Evolutionary conservation across 495 filamentous ascomycete genomes (phyloP).

Genomic region (Chaetomidium leptoderma): DNA sequence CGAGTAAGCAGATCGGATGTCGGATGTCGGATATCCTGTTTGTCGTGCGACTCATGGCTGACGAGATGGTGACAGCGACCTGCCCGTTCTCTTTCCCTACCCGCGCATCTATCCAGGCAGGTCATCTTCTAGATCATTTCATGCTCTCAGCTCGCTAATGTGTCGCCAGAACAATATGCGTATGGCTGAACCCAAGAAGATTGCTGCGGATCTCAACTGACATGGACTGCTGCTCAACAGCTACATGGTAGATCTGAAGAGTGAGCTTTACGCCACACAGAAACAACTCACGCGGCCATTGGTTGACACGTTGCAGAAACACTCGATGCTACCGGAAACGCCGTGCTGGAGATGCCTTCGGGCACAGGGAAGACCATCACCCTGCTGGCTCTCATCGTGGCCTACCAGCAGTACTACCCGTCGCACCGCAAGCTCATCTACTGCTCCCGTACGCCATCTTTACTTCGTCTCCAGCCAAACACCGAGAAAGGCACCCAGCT

Average conservation of each 20-base stretch:
- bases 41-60: constrained; percentile 11
- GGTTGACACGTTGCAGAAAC: constrained; percentile 50
- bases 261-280: constrained; percentile 32
- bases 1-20: constrained; percentile 42
- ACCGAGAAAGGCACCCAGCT: neutral
- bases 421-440: constrained; percentile 95
- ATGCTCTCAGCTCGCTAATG: constrained; percentile 8
- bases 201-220: neutral
- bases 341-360: constrained; percentile 99
- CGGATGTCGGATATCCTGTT: no score
- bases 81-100: constrained; percentile 94
- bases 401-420: constrained; percentile 87
- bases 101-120: constrained; percentile 87
- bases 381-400: constrained; percentile 88
- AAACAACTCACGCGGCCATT: neutral
- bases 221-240: constrained; percentile 31
- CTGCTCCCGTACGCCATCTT: constrained; percentile 68
- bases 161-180: constrained; percentile 77
- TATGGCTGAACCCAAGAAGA: constrained; percentile 33
- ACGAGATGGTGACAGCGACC: constrained; percentile 54
- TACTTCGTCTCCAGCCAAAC: neutral
- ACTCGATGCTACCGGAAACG: constrained; percentile 89
- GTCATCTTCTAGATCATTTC: constrained; percentile 17
- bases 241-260: constrained; percentile 99
- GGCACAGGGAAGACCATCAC: constrained; percentile 99